Percentiles rank a stretch among this genome's conserved stretches.
Conservation (phyloP, 495 filamentous ascomycete genomes). For the Penicillium ucsense region DNA sequence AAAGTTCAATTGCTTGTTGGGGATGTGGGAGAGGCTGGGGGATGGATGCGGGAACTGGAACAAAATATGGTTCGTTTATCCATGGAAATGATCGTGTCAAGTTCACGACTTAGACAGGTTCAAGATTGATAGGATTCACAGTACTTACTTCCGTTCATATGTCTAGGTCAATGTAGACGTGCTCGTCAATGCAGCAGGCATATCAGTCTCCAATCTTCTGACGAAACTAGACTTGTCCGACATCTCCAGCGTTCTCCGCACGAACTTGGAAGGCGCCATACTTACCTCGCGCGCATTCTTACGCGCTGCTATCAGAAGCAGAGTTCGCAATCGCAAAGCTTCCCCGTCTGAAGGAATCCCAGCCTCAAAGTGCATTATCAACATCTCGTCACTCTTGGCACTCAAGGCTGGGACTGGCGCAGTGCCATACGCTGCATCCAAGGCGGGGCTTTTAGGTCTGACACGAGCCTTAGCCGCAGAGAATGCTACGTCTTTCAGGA, state of each 20-base stretch:
- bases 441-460: slow-evolving; percentile 69
- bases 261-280: slow-evolving; percentile 67
- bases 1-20: slow-evolving; percentile 31
- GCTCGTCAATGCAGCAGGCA: slow-evolving; percentile 69
- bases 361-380: slow-evolving; percentile 58
- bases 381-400: slow-evolving; percentile 65
- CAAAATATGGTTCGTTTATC: slow-evolving; percentile 28
- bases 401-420: slow-evolving; percentile 53
- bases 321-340: slow-evolving; percentile 18
- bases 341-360: neutral
- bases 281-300: slow-evolving; percentile 49
- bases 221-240: slow-evolving; percentile 27
- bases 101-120: too few species aligned
- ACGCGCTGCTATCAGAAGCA: slow-evolving; percentile 30
- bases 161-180: slow-evolving; percentile 43
- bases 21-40: slow-evolving; percentile 32
- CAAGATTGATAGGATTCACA: neutral
- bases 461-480: slow-evolving; percentile 64
- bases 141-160: neutral
- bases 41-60: slow-evolving; percentile 38
- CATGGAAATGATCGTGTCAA: neutral
- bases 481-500: slow-evolving; percentile 25
- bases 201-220: slow-evolving; percentile 51
- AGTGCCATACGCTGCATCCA: slow-evolving; percentile 66
- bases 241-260: slow-evolving; percentile 44